These are phyloP conservation scores for Excoecaria cochinchinensis DNA, from an alignment of 345 rosid species.

Conservation along the genomic window DNA sequence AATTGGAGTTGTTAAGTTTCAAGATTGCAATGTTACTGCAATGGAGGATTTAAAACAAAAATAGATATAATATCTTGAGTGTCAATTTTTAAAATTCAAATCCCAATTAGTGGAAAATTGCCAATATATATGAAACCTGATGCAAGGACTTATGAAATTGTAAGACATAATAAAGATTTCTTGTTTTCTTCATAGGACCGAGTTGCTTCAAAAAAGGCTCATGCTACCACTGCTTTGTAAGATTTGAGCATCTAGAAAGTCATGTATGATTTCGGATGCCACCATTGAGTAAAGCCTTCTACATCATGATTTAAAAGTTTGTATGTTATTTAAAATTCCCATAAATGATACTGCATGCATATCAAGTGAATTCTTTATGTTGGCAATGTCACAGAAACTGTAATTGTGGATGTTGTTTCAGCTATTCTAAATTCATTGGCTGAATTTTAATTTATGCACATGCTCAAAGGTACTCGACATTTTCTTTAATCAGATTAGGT, in stretches of 20 bases:
- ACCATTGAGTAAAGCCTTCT: background rate
- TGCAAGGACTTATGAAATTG: background rate
- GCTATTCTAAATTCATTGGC: background rate
- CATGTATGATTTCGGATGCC: conserved; percentile 3
- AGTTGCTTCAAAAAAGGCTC: background rate
- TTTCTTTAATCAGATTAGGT: background rate
- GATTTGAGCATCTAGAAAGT: background rate
- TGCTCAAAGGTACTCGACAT: background rate
- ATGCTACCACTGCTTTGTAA: background rate
- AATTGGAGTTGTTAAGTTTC: background rate
- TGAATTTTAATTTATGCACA: conserved; percentile 6
- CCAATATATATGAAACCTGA: background rate
- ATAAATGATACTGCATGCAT: background rate
- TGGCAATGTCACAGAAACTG: background rate
- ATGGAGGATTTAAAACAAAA: background rate
- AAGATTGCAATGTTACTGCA: background rate
- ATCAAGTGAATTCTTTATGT: background rate
- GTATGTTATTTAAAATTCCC: background rate
- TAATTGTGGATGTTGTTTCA: background rate
- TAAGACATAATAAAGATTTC: background rate
- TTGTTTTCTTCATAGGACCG: background rate
- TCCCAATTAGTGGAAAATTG: background rate
- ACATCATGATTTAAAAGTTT: background rate
- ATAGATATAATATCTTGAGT: background rate
- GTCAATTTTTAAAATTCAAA: background rate